Percentiles rank a stretch among this genome's conserved stretches.
Conservation (phyloP, 805 yeast genomes). For the Zygosaccharomyces pseudorouxii region DNA sequence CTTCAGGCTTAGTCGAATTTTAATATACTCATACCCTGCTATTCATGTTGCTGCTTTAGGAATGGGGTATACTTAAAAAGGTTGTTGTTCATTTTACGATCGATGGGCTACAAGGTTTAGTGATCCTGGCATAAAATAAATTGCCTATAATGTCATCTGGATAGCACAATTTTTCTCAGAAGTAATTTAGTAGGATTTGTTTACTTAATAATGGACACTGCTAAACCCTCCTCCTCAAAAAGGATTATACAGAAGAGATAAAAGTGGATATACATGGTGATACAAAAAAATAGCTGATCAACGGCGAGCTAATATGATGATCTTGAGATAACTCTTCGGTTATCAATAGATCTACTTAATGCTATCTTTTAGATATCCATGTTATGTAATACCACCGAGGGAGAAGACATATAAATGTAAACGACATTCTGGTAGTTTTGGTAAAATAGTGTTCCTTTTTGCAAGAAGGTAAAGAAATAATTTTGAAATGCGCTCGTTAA, state of each 20-base stretch:
- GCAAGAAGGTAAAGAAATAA: slow-evolving; percentile 38
- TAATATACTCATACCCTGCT: not conserved
- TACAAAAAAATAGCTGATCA: slow-evolving; percentile 72
- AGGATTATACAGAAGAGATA: slow-evolving; percentile 65
- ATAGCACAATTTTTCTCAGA: slow-evolving; percentile 72
- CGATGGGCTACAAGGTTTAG: slow-evolving; percentile 56
- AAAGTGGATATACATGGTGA: slow-evolving; percentile 66
- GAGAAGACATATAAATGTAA: slow-evolving; percentile 70
- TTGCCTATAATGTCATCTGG: slow-evolving; percentile 84
- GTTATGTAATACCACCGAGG: slow-evolving; percentile 72
- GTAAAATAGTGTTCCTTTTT: slow-evolving; percentile 41
- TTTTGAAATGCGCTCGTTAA: slow-evolving; percentile 77
- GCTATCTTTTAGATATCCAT: slow-evolving; percentile 40
- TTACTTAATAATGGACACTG: too few relatives aligned
- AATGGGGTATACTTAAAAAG: slow-evolving; percentile 79
- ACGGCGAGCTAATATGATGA: slow-evolving; percentile 48
- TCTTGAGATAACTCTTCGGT: slow-evolving; percentile 31
- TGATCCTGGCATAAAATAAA: slow-evolving; percentile 76
- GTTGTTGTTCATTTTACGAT: slow-evolving; percentile 68
- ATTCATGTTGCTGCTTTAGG: slow-evolving; percentile 44
- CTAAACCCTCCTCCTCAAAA: slow-evolving; percentile 49
- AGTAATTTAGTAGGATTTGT: slow-evolving; percentile 54
- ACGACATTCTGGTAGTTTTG: slow-evolving; percentile 60
- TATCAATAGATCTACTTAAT: too few relatives aligned
- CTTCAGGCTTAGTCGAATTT: not conserved